phyloP scores from a whole-genome alignment of 192 early-diverging fungal genomes.

The Powellomyces hirtus region DNA sequence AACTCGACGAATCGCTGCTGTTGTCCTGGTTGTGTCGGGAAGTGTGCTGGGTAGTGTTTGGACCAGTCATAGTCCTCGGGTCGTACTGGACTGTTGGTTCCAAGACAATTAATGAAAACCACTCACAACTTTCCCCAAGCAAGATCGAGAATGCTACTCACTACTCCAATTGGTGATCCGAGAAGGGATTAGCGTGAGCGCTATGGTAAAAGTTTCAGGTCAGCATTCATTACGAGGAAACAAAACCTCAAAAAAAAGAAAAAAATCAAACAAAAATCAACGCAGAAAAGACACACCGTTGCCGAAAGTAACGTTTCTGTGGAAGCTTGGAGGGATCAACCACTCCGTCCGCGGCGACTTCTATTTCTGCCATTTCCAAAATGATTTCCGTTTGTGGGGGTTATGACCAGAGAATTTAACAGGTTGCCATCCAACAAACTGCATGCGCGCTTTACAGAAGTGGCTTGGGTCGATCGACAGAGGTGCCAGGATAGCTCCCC shows the following conservation, averaged over 20 bases:
- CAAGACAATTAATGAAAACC: not conserved
- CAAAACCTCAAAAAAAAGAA: conserved; percentile 46
- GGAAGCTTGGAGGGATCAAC: conserved; percentile 41
- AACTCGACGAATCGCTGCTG: conserved; percentile 72
- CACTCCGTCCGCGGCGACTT: no score
- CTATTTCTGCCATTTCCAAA: no score
- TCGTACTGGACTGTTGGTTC: conserved; percentile 54
- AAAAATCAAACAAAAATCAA: not conserved
- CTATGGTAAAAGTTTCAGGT: conserved; percentile 56
- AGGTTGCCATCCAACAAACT: no score
- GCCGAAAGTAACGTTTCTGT: conserved; percentile 54
- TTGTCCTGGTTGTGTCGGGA: conserved; percentile 30
- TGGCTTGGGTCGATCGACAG: no score
- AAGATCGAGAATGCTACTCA: conserved; percentile 47
- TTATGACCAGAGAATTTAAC: no score
- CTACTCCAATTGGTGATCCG: conserved; percentile 92
- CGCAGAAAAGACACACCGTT: conserved; percentile 54
- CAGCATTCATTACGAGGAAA: no score
- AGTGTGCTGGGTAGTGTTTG: conserved; percentile 75
- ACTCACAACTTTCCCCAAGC: not conserved
- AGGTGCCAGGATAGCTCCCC: no score
- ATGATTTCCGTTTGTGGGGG: no score
- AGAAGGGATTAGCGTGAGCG: conserved; percentile 97
- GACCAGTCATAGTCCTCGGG: conserved; percentile 91
- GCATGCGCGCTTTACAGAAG: no score